Evolutionary conservation across 1,284 basidiomycete genomes (phyloP).

Genomic region (Lentinula novae-zelandiae): DNA sequence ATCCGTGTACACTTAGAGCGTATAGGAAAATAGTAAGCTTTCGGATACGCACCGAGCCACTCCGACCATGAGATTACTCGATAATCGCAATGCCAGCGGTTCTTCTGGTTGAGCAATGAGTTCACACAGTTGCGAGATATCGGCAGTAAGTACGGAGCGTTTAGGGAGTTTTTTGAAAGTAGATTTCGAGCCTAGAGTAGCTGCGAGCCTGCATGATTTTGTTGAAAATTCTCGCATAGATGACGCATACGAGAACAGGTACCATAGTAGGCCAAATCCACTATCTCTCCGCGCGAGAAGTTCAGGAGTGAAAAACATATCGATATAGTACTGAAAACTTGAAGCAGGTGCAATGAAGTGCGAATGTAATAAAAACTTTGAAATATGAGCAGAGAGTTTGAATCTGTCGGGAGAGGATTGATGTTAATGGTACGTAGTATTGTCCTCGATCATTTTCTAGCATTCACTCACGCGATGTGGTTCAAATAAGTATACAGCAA

Average conservation of each 20-base stretch:
- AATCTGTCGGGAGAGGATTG: background rate
- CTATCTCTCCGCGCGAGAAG: conserved; percentile 70
- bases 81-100: conserved; percentile 79
- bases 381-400: background rate
- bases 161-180: conserved; percentile 79
- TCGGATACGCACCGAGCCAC: conserved; percentile 65
- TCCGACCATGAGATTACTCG: conserved; percentile 84
- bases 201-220: conserved; percentile 69
- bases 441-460: no score
- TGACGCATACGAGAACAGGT: conserved; percentile 10
- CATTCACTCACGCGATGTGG: background rate
- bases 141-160: conserved; percentile 74
- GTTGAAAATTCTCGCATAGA: background rate
- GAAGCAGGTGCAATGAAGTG: background rate
- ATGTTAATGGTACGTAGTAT: background rate
- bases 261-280: conserved; percentile 81
- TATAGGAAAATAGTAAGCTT: background rate
- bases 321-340: background rate
- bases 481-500: background rate
- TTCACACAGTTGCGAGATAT: conserved; percentile 76
- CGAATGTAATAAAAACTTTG: background rate
- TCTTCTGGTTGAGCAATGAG: conserved; percentile 80
- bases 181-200: conserved; percentile 81
- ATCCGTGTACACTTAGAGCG: background rate
- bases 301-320: conserved; percentile 77